Evolutionary conservation across 768 basidiomycete species (phyloP).

Genomic region (Pisolithus marmoratus): DNA sequence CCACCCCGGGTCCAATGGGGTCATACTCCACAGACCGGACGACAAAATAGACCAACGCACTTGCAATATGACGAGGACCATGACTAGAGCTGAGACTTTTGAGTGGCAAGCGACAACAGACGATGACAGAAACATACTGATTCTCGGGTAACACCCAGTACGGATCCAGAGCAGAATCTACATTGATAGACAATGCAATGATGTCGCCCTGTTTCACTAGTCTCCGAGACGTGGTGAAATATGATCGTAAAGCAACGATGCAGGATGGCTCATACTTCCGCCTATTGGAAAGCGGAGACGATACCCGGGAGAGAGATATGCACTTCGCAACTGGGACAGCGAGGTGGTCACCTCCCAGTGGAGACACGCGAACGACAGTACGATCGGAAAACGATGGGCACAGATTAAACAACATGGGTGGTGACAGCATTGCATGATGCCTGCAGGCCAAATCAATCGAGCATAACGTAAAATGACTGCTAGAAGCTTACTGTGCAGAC

Average conservation of each 20-base stretch:
- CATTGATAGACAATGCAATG: conserved; percentile 58
- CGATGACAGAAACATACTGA: conserved; percentile 2
- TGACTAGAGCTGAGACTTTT: neutral
- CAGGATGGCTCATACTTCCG: conserved; percentile 59
- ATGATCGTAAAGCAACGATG: conserved; percentile 52
- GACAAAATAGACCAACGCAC: conserved; percentile 67
- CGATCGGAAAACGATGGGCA: conserved; percentile 22
- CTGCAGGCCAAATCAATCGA: conserved; percentile 33
- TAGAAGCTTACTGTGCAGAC: conserved; percentile 28
- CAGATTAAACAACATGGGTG: conserved; percentile 52
- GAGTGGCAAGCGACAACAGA: neutral
- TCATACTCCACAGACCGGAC: conserved; percentile 74
- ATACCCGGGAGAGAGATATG: conserved; percentile 75
- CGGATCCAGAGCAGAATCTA: conserved; percentile 34
- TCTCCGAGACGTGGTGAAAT: conserved; percentile 50
- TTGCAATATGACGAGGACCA: conserved; percentile 4
- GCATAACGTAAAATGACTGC: conserved; percentile 1
- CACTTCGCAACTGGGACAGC: conserved; percentile 62
- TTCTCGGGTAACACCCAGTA: neutral
- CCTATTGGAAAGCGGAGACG: conserved; percentile 65
- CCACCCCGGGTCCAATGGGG: conserved; percentile 30
- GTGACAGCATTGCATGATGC: conserved; percentile 33
- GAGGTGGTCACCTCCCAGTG: conserved; percentile 55
- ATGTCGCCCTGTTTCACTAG: conserved; percentile 73
- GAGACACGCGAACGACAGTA: conserved; percentile 44